Base-by-base conservation (phyloP, 164 flowering plant species). In the Tetracentron sinense region DNA sequence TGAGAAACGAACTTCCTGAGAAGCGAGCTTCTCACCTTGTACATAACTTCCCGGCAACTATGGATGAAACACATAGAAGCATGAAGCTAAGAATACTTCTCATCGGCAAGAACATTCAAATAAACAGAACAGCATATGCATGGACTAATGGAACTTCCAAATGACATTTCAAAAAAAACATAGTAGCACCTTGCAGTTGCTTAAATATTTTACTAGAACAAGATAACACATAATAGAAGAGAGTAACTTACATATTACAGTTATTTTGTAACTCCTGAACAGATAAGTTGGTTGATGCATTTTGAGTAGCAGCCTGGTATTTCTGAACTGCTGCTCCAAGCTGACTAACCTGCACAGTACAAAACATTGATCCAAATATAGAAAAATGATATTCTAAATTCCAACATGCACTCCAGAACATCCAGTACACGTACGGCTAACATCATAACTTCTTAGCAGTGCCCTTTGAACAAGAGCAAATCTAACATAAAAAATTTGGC, bases 281-380 rank as follows among this genome's bases (percentile, higher is more conserved):
- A 63, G 97, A 76, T 50, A 80, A 57, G 74, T 74, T 82, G n/a
- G 93, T 74, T 28, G 96, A 72, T 51, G 89, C 84, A 78, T 83
- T 91, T 74, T 91, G 97, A 58, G 91, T 76, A 35, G 97, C 85
- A 77, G 86, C 79, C 72, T 94, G 99, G 67, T 86, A 91, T 55
- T 94, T 94, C 67, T 94, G 99, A 72, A 96, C 97, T 42, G 89
- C 97, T 71, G 83, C 72, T 14, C 97, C 97, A 67, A 94, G 92
- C 77, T 91, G 99, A 79, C 82, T 84, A 64, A 94, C 97, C 99
- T 94, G 84, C 63, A 79, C 1, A 53, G 42, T 17, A 53, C 44
- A 66, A 64, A 31, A 0, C 54, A 68, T 56, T 28, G 7, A 44
- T 52, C 31, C 35, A 46, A 23, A 47, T 26, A 8, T n/a, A 44